These are phyloP conservation scores for Hyaloperonospora arabidopsidis DNA, from an alignment of 352 stramenopile genomes.

Conservation along the genomic window DNA sequence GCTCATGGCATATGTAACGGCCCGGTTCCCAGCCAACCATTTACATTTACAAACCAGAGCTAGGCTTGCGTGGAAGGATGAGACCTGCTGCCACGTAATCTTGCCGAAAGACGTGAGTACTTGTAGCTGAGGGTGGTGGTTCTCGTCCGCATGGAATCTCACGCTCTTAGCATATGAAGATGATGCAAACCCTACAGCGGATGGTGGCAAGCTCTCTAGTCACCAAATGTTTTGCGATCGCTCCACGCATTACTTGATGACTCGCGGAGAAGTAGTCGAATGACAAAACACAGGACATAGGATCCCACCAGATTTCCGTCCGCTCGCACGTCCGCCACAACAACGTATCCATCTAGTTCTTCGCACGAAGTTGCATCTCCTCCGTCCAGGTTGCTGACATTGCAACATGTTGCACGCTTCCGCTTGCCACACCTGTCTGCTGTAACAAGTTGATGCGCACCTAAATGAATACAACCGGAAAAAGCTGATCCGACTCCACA, in stretches of 20 bases:
- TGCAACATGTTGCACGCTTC: conserved; percentile 28
- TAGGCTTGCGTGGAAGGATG: conserved; percentile 20
- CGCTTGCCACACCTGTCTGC: conserved; percentile 14
- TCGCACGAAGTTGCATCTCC: too few relatives aligned
- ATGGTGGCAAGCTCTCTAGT: conserved; percentile 43
- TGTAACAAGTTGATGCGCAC: background rate
- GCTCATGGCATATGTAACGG: conserved; percentile 1
- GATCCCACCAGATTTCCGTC: conserved; percentile 28
- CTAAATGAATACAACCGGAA: conserved; percentile 21
- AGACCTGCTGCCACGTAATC: conserved; percentile 20
- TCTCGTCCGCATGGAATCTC: too few relatives aligned
- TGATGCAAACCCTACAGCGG: conserved; percentile 35
- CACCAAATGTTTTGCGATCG: conserved; percentile 43
- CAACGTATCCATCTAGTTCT: conserved; percentile 9
- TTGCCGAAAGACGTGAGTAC: conserved; percentile 29
- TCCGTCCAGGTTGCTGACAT: conserved; percentile 42
- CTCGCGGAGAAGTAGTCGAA: conserved; percentile 8
- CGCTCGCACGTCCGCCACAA: conserved; percentile 41
- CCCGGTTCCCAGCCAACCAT: conserved; percentile 20
- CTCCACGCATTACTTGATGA: conserved; percentile 24
- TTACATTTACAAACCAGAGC: conserved; percentile 6
- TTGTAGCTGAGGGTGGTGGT: background rate
- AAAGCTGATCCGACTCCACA: conserved; percentile 20
- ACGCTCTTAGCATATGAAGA: too few relatives aligned
- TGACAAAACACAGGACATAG: conserved; percentile 4